These are phyloP conservation scores for Umbelopsis sp. DNA, from an alignment of 371 early-diverging fungal species.

Conservation along the genomic window DNA sequence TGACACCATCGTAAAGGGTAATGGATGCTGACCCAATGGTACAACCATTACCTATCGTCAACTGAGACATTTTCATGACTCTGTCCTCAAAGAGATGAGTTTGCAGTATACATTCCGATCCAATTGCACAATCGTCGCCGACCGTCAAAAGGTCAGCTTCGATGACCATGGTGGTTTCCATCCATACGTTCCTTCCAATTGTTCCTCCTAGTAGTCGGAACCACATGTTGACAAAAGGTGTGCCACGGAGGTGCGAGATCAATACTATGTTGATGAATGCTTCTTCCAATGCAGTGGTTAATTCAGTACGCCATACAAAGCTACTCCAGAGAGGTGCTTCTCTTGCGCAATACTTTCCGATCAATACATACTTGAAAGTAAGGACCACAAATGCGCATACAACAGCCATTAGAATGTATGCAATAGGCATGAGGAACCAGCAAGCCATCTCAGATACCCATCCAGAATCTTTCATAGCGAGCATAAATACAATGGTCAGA, in stretches of 20 bases:
- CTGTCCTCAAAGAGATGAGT: slow-evolving; percentile 5
- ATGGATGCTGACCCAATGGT: not conserved
- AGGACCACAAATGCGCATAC: not conserved
- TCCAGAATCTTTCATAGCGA: no score
- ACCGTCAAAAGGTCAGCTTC: not conserved
- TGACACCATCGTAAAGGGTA: not conserved
- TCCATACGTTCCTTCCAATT: not conserved
- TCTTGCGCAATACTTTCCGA: not conserved
- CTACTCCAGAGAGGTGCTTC: slow-evolving; percentile 2
- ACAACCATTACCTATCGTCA: slow-evolving; percentile 7
- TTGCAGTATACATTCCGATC: not conserved
- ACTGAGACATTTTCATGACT: not conserved
- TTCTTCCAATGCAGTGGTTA: not conserved
- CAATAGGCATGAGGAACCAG: not conserved
- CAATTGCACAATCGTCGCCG: not conserved
- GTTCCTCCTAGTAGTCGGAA: not conserved
- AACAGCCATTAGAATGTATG: not conserved
- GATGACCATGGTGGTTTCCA: not conserved
- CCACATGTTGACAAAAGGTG: not conserved
- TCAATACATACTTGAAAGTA: not conserved
- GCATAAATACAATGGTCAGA: no score
- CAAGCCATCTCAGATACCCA: not conserved
- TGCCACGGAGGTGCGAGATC: not conserved
- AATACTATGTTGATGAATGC: not conserved
- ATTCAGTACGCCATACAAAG: not conserved